phyloP scores from a whole-genome alignment of 2,329 filamentous ascomycete genomes.

The Sporothrix pseudoabietina region DNA sequence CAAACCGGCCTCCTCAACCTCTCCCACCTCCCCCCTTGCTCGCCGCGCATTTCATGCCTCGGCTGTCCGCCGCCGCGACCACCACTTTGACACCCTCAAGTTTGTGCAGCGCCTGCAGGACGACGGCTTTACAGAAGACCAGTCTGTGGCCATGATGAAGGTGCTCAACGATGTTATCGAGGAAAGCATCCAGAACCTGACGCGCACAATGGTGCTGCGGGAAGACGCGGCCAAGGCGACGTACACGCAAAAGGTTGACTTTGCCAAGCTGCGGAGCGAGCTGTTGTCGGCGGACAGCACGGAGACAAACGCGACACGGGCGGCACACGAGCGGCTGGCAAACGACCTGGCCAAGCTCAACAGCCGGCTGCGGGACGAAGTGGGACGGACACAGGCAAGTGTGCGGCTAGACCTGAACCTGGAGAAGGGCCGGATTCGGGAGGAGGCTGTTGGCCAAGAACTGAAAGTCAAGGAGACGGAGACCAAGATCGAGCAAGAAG shows the following conservation, averaged over 20 bases:
- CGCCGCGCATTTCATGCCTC: constrained; percentile 66
- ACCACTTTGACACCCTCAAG: constrained; percentile 98
- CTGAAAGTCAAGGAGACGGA: constrained; percentile 99
- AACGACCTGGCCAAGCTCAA: constrained; percentile 96
- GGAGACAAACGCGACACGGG: constrained; percentile 83
- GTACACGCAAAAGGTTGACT: constrained; percentile 91
- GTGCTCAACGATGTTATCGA: constrained; percentile 96
- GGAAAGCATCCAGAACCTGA: constrained; percentile 96
- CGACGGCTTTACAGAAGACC: constrained; percentile 94
- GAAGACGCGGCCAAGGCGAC: constrained; percentile 85
- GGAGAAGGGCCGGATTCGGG: constrained; percentile 93
- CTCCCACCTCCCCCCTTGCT: not conserved
- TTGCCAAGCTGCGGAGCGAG: constrained; percentile 93
- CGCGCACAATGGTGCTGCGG: constrained; percentile 94
- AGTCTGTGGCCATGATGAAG: constrained; percentile 98
- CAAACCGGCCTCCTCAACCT: not conserved
- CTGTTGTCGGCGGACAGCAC: constrained; percentile 89
- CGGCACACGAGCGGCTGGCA: constrained; percentile 86
- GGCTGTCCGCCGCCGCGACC: constrained; percentile 65
- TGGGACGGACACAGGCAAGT: constrained; percentile 88
- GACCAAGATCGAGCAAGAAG: constrained; percentile 97
- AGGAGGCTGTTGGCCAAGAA: constrained; percentile 95
- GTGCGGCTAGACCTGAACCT: constrained; percentile 91
- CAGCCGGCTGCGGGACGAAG: constrained; percentile 86
- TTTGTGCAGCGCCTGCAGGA: constrained; percentile 87